Base-by-base conservation (phyloP, 805 yeast genomes). In the Teunomyces barrocoloradensis region DNA sequence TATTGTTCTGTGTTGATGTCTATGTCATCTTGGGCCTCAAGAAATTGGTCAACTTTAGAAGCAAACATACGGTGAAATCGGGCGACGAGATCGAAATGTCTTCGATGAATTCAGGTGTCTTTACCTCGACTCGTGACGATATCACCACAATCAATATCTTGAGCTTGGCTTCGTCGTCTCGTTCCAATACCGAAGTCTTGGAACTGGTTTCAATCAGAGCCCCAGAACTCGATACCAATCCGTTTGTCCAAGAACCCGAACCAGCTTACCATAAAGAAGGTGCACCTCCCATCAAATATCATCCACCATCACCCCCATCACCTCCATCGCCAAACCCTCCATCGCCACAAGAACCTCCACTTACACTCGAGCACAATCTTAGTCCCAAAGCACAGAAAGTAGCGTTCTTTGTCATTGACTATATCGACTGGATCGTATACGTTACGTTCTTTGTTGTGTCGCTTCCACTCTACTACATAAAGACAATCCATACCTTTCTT, bases 371-470 rank as follows among this genome's bases (percentile, higher is more conserved):
- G 9, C 44, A 29, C 6, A 17, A 20, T 17, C 23, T 30, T 28
- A 30, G 18, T 13, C 18, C 25, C 3, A 34, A 29, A 17, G 43
- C 41, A 10, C 45, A 44, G 17, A 50, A 44, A 41, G 52, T 39
- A 50, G 71, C 74, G 1, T 56, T 71, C 10, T 69, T 70, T 46
- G 60, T 76, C 9, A 63, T 69, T 5, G 66, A 66, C 28, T 65
- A 80, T 56, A 71, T 82, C 48, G 89, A 84, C 61, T 82, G 83
- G 78, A 50, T 75, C 11, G 57, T 82, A 2, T 82, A 80, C 60
- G 47, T 58, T 0, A 36, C 70, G 0, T 48, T 86, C 9, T 77
- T 82, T 48, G 55, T 82, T 6, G 73, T 69, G 2, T 84, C 90
- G 0, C 49, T 84, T 9, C 85, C 87, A 1, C 68, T 84, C 25